Evolutionary conservation across 2,329 filamentous ascomycete species (phyloP).

Genomic region (Apiospora sp.): DNA sequence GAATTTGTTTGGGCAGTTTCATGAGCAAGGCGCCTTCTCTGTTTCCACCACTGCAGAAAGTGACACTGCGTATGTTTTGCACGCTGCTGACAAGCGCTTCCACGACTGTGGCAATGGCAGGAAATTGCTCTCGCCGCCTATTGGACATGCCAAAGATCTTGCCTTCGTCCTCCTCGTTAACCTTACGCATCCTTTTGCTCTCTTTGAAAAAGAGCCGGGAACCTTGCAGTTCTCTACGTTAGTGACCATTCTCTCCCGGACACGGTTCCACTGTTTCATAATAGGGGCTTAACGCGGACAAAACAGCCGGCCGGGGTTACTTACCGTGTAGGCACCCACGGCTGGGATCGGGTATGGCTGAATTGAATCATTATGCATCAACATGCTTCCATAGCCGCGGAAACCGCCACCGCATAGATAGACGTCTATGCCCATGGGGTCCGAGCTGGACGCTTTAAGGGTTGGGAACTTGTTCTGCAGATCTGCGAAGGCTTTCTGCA

Average conservation of each 20-base stretch:
- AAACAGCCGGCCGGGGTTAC: background rate
- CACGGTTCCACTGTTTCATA: background rate
- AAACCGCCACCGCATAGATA: constrained; percentile 93
- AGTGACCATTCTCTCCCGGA: background rate
- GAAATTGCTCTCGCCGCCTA: constrained; percentile 80
- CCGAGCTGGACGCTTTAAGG: constrained; percentile 51
- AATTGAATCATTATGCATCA: constrained; percentile 79
- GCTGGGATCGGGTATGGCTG: constrained; percentile 84
- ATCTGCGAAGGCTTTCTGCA: constrained; percentile 67
- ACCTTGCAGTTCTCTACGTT: background rate
- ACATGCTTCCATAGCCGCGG: constrained; percentile 86
- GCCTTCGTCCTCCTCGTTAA: constrained; percentile 57
- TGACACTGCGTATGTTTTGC: constrained; percentile 74
- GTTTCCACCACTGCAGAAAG: constrained; percentile 89
- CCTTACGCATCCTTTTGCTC: constrained; percentile 57
- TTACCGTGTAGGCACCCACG: constrained; percentile 79
- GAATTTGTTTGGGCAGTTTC: constrained; percentile 65
- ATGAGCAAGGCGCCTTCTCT: constrained; percentile 84
- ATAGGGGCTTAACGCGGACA: constrained; percentile 7
- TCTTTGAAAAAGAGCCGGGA: constrained; percentile 66
- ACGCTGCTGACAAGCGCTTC: constrained; percentile 75
- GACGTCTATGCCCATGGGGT: constrained; percentile 65
- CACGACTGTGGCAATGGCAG: constrained; percentile 84
- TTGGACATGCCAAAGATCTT: constrained; percentile 82
- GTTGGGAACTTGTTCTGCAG: constrained; percentile 57